These are phyloP conservation scores for Phytophthora europaea DNA, from an alignment of 352 stramenopile species.

Conservation along the genomic window DNA sequence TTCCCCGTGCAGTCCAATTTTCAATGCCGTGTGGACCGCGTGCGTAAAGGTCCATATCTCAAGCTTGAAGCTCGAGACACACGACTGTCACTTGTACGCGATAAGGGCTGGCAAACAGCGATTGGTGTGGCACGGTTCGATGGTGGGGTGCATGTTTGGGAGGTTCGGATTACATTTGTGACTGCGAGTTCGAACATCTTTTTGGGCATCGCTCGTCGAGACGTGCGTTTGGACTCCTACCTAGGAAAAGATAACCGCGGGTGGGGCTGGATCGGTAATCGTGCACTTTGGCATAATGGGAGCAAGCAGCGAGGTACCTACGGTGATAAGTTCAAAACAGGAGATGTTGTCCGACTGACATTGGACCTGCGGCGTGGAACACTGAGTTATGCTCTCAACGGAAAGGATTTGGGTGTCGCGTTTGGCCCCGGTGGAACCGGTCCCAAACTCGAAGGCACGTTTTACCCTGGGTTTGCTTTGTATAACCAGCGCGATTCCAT, in stretches of 20 bases:
- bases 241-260: conserved; percentile 93
- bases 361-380: conserved; percentile 86
- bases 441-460: conserved; percentile 87
- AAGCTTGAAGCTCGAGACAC: conserved; percentile 92
- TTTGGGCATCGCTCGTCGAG: conserved; percentile 84
- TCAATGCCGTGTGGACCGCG: conserved; percentile 86
- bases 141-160: conserved; percentile 89
- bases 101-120: conserved; percentile 92
- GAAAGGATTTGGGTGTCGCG: conserved; percentile 89
- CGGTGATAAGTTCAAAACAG: conserved; percentile 92
- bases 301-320: conserved; percentile 93
- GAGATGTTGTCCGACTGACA: conserved; percentile 85
- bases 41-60: conserved; percentile 88
- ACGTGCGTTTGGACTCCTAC: conserved; percentile 91
- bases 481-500: conserved; percentile 92
- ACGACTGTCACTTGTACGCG: conserved; percentile 78
- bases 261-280: conserved; percentile 93
- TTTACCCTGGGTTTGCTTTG: conserved; percentile 88
- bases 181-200: conserved; percentile 94
- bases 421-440: conserved; percentile 90
- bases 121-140: conserved; percentile 91
- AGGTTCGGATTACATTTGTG: conserved; percentile 88
- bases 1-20: conserved; percentile 92
- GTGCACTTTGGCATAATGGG: conserved; percentile 91
- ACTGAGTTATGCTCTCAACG: conserved; percentile 90